Percentiles rank a stretch among this genome's conserved stretches.
These are phyloP conservation scores for Rosa multiflora DNA, from an alignment of 306 rosid genomes.

Conservation along the genomic window DNA sequence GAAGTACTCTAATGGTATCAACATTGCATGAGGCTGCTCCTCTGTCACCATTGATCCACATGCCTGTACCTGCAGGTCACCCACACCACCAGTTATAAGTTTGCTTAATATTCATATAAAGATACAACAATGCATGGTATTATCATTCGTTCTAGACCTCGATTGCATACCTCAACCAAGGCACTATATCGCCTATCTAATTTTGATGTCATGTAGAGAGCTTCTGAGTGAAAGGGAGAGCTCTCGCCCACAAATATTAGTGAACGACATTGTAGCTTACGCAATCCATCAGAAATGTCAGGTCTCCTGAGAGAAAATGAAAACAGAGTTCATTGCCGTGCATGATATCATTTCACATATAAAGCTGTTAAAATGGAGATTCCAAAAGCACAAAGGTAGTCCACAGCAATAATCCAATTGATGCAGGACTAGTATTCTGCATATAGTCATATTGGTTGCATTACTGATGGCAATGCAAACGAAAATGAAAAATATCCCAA, in stretches of 20 bases:
- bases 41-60: constrained; percentile 97
- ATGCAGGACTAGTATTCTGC: not conserved
- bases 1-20: constrained; percentile 89
- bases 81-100: constrained; percentile 16
- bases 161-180: constrained; percentile 72
- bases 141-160: constrained; percentile 7
- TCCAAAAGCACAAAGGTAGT: not conserved
- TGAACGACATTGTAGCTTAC: constrained; percentile 79
- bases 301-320: constrained; percentile 60
- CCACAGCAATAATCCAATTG: not conserved
- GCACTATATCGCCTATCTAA: constrained; percentile 86
- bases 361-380: constrained; percentile 4
- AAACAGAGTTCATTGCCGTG: not conserved
- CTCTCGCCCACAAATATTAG: constrained; percentile 87
- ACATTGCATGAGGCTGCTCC: constrained; percentile 98
- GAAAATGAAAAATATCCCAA: not conserved
- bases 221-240: constrained; percentile 82
- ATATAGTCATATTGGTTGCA: not conserved
- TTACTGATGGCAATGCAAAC: not conserved
- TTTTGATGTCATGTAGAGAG: constrained; percentile 79
- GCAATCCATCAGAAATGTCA: constrained; percentile 68
- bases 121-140: not conserved
- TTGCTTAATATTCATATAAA: constrained; percentile 7
- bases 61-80: constrained; percentile 76
- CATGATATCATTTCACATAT: too few species aligned